Evolutionary conservation across 2,329 filamentous ascomycete species (phyloP).

Genomic region (Juglanconis oblonga): DNA sequence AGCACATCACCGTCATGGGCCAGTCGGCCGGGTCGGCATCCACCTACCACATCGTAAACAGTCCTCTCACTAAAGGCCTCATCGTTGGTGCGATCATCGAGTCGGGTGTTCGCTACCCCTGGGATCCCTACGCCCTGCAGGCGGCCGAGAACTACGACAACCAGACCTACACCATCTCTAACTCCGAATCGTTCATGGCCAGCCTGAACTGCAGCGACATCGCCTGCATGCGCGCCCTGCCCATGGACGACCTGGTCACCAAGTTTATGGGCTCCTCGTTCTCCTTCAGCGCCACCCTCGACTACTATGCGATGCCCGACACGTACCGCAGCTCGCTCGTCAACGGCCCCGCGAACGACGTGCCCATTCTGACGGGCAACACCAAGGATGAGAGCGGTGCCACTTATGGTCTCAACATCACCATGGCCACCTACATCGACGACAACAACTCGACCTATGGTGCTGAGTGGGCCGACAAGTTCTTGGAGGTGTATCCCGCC

Average conservation of each 20-base stretch:
- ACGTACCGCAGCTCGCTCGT: slow-evolving; percentile 25
- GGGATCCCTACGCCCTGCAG: slow-evolving; percentile 21
- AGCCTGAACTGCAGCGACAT: slow-evolving; percentile 20
- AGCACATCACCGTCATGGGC: slow-evolving; percentile 22
- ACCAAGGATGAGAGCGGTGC: slow-evolving; percentile 28
- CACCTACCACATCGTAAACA: slow-evolving; percentile 27
- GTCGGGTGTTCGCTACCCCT: slow-evolving; percentile 26
- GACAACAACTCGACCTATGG: slow-evolving; percentile 22
- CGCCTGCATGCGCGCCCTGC: slow-evolving; percentile 20
- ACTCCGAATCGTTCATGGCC: slow-evolving; percentile 8
- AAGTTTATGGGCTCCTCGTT: slow-evolving; percentile 9
- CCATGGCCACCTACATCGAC: slow-evolving; percentile 22
- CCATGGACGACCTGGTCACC: slow-evolving; percentile 6
- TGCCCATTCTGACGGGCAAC: slow-evolving; percentile 30
- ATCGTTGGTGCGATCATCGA: slow-evolving; percentile 26
- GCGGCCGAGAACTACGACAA: slow-evolving; percentile 24
- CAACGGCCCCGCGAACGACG: slow-evolving; percentile 25
- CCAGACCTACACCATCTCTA: slow-evolving; percentile 10
- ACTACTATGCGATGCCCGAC: slow-evolving; percentile 23
- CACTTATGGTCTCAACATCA: slow-evolving; percentile 22
- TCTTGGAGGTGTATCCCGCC: slow-evolving; percentile 22
- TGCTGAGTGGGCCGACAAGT: slow-evolving; percentile 13
- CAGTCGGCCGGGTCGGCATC: slow-evolving; percentile 21
- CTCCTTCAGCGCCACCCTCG: slow-evolving; percentile 14
- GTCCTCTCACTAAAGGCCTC: slow-evolving; percentile 24